Base-by-base conservation (phyloP, 2,329 filamentous ascomycete species). In the Fusarium decemcellulare region DNA sequence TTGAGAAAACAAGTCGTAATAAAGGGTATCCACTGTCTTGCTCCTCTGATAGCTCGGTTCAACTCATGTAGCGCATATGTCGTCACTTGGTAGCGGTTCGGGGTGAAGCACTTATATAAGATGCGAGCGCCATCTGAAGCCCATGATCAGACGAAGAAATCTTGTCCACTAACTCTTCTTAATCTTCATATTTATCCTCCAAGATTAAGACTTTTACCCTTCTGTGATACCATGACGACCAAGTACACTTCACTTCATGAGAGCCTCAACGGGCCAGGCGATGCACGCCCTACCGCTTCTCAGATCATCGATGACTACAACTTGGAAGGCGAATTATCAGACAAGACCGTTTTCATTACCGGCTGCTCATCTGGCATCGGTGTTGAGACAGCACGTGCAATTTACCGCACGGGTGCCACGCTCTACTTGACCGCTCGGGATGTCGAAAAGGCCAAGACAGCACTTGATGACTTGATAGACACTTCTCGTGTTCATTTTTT, bases 321-420 rank as follows among this genome's bases (percentile, higher is more conserved):
- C 30, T 58, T 72, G n/a, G 59, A 75, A n/a, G 76, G 77, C 47
- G 80, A 76, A 36, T 75, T 80, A 36, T 54, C 66, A 2, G 79
- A 74, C 55, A 81, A 81, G 62, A 78, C 80, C 36, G 73, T 82
- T 12, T 63, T 85, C 30, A 79, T 85, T 61, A 85, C 83, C 5
- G 83, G 83, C n/a, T 70, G 72, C 10, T 78, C 80, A 15, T 77
- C 80, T 16, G 83, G 83, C 1, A 75, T 85, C 30, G 83, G 83
- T 11, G 72, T 82, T 34, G 80, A 84, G 56, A 84, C 82, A 6
- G 79, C 77, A 7, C 76, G 77, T 23, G 84, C 84, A 5, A 76
- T 87, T 10, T 71, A 77, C 42, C 68, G 79, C 9, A 83, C 85
- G 3, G 71, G 75, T 27, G 66, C 71, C 4, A 63, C 62, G 8